These are phyloP conservation scores for Acacia acuminata DNA, from an alignment of 306 rosid genomes.

Conservation along the genomic window DNA sequence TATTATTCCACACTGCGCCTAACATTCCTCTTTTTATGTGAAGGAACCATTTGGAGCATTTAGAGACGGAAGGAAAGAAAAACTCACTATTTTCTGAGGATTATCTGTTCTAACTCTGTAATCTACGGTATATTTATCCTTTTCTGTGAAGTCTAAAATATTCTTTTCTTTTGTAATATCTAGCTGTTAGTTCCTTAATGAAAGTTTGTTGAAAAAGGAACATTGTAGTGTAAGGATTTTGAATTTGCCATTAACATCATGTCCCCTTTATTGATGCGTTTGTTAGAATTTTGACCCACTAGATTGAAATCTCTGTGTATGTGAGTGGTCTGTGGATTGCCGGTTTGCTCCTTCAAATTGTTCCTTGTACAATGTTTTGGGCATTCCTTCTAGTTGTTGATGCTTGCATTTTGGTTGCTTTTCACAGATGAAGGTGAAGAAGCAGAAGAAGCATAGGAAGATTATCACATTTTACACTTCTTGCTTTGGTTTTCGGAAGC, in stretches of 20 bases:
- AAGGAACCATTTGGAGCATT: background rate
- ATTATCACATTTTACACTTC: conserved; percentile 65
- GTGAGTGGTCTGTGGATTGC: background rate
- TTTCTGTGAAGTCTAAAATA: background rate
- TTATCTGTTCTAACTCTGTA: background rate
- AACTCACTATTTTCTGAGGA: too few relatives aligned
- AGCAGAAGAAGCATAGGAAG: conserved; percentile 76
- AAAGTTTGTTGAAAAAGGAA: background rate
- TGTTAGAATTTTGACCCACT: background rate
- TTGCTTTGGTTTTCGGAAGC: conserved; percentile 71
- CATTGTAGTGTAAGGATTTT: background rate
- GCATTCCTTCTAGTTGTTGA: background rate
- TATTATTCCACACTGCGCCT: background rate
- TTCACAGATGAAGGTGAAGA: conserved; percentile 68
- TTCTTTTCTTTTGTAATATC: background rate
- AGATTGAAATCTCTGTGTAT: background rate
- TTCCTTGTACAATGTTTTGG: background rate
- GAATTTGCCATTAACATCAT: background rate
- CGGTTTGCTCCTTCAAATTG: background rate
- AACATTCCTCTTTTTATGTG: background rate
- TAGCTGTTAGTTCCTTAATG: background rate
- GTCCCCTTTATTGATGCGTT: background rate
- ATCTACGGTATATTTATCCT: background rate
- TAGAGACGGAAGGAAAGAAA: background rate
- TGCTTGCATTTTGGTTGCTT: background rate